Base-by-base conservation (phyloP, 352 stramenopile genomes). In the Pythium sp. region DNA sequence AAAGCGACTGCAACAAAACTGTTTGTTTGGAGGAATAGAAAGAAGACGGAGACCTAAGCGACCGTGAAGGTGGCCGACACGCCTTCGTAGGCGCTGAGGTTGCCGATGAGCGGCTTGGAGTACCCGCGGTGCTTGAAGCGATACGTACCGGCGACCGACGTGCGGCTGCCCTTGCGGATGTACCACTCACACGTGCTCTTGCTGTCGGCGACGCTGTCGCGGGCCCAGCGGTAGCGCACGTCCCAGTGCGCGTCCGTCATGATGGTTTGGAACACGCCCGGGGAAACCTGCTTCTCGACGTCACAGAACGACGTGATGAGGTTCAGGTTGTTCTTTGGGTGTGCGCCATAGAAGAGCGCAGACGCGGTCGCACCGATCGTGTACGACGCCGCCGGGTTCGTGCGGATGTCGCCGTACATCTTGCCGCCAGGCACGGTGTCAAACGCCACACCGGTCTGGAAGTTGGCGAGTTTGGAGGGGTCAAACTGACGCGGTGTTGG, bases 231-330 rank as follows among this genome's bases (percentile, higher is more conserved):
- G 66, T 76, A 86, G 22, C 80, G 80, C 22, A 86, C 36, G 34
- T 86, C 79, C 80, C 80, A 89, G 59, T 88, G 76, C 1, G 70
- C 72, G 57, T 91, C 82, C 0, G 74, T 86, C 71, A 87, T 62
- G n/a, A 80, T 49, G 11, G 68, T 82, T 22, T 57, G 61, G 53
- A 69, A 89, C 15, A 46, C 58, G 11, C 67, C 71, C 9, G 59
- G 53, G 2, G 56, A 58, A 18, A 60, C 38, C 4, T 81, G 59
- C 20, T 68, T 72, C 51, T 89, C 68, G 15, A 90, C 76, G 32
- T 87, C 79, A 26, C 78, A 86, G 70, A 89, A 90, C 0, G 77
- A 87, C 11, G 68, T 58, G 1, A 88, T 57, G 8, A 64, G 15
- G 8, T 68, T 67, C 7, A 89, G 38, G 4, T 63, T 72, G 67